These are phyloP conservation scores for Pisolithus thermaeus DNA, from an alignment of 1,284 basidiomycete genomes.

Conservation along the genomic window DNA sequence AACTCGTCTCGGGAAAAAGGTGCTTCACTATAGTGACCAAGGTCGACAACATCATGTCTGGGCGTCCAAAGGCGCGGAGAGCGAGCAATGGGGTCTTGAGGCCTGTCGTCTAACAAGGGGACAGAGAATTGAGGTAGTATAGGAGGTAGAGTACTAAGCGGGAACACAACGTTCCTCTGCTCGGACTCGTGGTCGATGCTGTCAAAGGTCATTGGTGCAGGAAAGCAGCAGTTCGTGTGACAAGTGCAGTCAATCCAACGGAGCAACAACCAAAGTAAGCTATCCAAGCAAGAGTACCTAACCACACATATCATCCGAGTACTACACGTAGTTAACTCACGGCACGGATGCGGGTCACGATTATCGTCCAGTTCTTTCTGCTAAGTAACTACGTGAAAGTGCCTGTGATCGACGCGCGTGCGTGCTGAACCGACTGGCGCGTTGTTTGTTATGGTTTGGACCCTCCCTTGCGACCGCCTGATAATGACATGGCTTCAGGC, in stretches of 20 bases:
- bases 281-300: no score
- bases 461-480: no score
- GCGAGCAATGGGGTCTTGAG: constrained; percentile 73
- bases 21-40: background rate
- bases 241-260: no score
- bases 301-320: no score
- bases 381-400: no score
- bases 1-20: background rate
- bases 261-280: no score
- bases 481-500: background rate
- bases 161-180: constrained; percentile 14
- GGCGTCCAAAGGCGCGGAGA: constrained; percentile 33
- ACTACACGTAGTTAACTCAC: no score
- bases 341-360: no score
- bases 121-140: constrained; percentile 49
- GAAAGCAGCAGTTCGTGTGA: no score
- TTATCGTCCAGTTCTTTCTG: no score
- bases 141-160: constrained; percentile 27
- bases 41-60: background rate
- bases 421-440: background rate
- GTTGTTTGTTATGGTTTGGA: background rate
- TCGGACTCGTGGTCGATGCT: background rate
- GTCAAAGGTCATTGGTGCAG: background rate
- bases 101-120: constrained; percentile 53
- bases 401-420: no score